These are phyloP conservation scores for Beta macrorhiza DNA, from an alignment of 179 eudicot genomes.

Conservation along the genomic window DNA sequence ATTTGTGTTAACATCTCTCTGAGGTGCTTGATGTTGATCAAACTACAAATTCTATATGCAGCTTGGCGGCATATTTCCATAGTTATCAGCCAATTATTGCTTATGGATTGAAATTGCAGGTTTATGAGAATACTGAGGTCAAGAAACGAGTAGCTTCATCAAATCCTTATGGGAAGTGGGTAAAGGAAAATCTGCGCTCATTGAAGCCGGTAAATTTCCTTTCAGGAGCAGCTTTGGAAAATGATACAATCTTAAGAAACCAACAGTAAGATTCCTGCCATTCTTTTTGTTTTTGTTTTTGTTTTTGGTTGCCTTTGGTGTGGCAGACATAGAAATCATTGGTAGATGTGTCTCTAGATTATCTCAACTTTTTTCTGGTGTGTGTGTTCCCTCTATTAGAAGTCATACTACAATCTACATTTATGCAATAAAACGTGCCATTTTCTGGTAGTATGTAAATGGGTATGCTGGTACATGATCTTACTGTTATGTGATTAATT, in stretches of 20 bases:
- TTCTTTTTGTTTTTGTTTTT: neutral
- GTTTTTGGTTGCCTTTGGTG: neutral
- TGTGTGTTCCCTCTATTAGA: neutral
- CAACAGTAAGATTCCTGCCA: slow-evolving; percentile 72
- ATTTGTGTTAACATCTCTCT: neutral
- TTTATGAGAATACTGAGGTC: slow-evolving; percentile 94
- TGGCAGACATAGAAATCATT: neutral
- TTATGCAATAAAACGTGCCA: neutral
- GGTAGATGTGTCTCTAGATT: neutral
- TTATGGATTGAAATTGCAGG: slow-evolving; percentile 50
- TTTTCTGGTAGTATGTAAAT: neutral
- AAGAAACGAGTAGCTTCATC: slow-evolving; percentile 83
- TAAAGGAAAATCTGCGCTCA: slow-evolving; percentile 68
- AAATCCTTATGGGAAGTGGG: slow-evolving; percentile 89
- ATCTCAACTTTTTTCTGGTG: neutral
- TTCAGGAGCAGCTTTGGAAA: slow-evolving; percentile 69
- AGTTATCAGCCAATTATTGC: neutral
- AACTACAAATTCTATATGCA: neutral
- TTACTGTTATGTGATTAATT: neutral
- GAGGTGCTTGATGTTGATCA: neutral
- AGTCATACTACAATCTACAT: neutral
- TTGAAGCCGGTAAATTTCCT: slow-evolving; percentile 72
- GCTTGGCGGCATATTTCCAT: too few relatives aligned
- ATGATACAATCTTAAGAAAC: slow-evolving; percentile 70
- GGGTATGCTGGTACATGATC: neutral